Base-by-base conservation (phyloP, 805 yeast genomes). In the Zygotorulaspora danielsina region DNA sequence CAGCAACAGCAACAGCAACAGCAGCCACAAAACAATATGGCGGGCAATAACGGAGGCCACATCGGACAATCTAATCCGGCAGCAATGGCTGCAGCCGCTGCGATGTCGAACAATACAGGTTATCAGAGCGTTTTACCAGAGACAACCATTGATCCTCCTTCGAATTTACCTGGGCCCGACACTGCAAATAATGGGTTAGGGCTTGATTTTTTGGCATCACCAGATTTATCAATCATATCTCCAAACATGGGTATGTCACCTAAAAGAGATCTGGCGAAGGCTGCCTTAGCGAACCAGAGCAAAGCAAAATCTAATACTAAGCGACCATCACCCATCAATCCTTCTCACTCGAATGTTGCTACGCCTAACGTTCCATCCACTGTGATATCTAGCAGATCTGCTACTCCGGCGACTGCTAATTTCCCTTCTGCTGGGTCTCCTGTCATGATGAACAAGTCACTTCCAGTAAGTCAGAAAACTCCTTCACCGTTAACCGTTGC, bases 161-260 rank as follows among this genome's bases (percentile, higher is more conserved):
- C 36, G n/a, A 33, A 33, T 12, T 11, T 19, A 7, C 26, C 28
- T 6, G 41, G 34, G 9, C 32, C 32, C 18, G 52, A 48, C 7
- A 17, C 42, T 19, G 16, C 39, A 5, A 44, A 36, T 12, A 37
- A 36, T 17, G 41, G 46, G 6, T 36, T 40, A 15, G 45, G 48
- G 13, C 41, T 50, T 29, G 57, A 49, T n/a, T 52, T 46, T 28
- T 38, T 52, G 44, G 49, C 44, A 19, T 45, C 53, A 8, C 50
- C 53, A 6, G 53, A 50, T 9, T 32, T 45, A 21, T 17, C 39
- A 4, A 48, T 39, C 6, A 43, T 42, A 5, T 44, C 53, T 15
- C 49, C 53, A 2, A 30, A 36, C 17, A 32, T 30, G 9, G 47
- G 48, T 22, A 21, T 49, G 10, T 49, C 53, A 12, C 51, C 50